Evolutionary conservation across 176 grass and related monocot genomes (phyloP), one percentile per base, ranked within the genome.

Genomic region (Bromus sterilis): DNA sequence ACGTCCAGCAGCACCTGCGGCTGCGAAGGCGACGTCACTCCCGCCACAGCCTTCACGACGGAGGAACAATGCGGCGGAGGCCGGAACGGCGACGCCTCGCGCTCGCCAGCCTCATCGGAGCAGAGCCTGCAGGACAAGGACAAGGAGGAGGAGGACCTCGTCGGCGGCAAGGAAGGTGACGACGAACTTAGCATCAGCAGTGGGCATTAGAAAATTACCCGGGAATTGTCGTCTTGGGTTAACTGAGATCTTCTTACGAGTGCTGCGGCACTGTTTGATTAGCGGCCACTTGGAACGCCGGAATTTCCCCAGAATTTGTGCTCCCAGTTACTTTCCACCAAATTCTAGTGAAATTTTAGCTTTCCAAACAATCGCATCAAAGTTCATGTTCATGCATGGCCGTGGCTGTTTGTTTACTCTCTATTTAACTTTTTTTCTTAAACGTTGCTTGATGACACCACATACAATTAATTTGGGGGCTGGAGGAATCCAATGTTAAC

Each of bases 21-120:
- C 25, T 37, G 25, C 9, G 55, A 7, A 9, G 62, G 62, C 62
- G 62, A 65, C 21, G 13, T 2, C 1, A 16, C 51, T 1, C 68
- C 23, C 15, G 10, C 82, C 1, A 25, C 61, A 0, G 23, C 60
- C 0, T 20, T 56, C 23, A 7, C 33, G 2, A 20, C 16, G 30
- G 67, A 82, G 69, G 67, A 82, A 37, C 76, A 48, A 24, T 60
- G 81, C 49, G 36, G 65, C 24, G 56, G n/a, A n/a, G n/a, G 44
- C 12, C 57, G 75, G 4, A 21, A 25, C 4, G 35, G n/a, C 24
- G 73, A 49, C 2, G 53, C 74, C 12, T 71, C 64, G 23, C 68
- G 23, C 74, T 72, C 55, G 4, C 26, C 41, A 61, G 72, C 31
- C 5, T 56, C 86, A 2, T 89, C 76, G 13, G 68, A 60, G 35